phyloP scores from a whole-genome alignment of 768 basidiomycete genomes.

The Tephrocybe sp. region DNA sequence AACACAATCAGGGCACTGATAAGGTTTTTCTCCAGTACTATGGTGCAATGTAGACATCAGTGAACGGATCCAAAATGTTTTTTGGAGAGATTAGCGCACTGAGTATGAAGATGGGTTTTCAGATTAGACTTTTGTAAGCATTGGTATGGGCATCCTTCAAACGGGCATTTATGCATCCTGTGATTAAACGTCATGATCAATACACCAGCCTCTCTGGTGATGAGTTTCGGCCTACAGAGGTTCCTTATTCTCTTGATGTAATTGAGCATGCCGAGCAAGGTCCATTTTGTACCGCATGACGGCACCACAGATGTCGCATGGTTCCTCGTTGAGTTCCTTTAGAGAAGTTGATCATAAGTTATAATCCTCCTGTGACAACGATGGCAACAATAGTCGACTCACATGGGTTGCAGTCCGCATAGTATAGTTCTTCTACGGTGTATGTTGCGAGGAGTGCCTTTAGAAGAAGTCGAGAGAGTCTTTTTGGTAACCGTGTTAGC shows the following conservation, averaged over 20 bases:
- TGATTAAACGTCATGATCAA: neutral
- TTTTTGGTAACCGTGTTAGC: too few species aligned
- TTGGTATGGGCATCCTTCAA: neutral
- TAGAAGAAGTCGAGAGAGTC: too few species aligned
- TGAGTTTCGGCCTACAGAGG: neutral
- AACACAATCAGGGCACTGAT: neutral
- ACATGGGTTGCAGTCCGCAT: too few species aligned
- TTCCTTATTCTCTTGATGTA: neutral
- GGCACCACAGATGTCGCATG: neutral
- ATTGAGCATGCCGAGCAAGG: neutral
- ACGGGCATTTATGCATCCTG: neutral
- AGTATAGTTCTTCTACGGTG: too few species aligned
- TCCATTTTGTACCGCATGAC: neutral
- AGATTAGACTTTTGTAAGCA: constrained; percentile 1
- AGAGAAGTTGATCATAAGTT: too few species aligned
- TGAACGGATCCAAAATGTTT: neutral
- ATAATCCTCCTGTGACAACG: too few species aligned
- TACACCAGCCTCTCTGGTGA: neutral
- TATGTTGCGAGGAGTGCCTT: too few species aligned
- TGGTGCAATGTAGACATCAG: too few species aligned
- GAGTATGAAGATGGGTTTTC: neutral
- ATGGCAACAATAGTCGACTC: too few species aligned
- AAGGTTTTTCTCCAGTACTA: neutral
- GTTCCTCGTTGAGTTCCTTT: neutral
- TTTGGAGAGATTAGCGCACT: neutral